These are phyloP conservation scores for Boletus reticulatus DNA, from an alignment of 768 basidiomycete species.

Conservation along the genomic window DNA sequence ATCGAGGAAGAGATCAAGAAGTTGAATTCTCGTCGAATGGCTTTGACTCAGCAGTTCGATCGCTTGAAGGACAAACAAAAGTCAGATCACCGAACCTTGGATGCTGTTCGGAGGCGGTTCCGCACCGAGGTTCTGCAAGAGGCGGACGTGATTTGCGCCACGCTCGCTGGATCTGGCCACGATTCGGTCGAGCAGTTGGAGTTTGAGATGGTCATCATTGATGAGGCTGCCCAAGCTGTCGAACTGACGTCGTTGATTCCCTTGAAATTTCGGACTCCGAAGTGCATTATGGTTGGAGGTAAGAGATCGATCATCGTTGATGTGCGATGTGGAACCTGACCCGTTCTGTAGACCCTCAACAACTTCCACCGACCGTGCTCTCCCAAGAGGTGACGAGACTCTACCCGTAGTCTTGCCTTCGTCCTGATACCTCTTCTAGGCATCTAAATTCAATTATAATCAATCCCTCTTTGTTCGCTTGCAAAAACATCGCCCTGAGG, in stretches of 20 bases:
- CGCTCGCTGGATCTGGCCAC: conserved; percentile 91
- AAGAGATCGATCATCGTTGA: conserved; percentile 1
- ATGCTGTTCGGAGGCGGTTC: conserved; percentile 73
- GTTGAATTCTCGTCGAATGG: conserved; percentile 63
- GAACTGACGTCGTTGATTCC: conserved; percentile 95
- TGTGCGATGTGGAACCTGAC: not conserved
- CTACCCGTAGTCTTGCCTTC: conserved; percentile 21
- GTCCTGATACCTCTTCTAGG: conserved; percentile 38
- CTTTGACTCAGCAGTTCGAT: conserved; percentile 69
- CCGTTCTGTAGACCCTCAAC: conserved; percentile 65
- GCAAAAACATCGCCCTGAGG: conserved; percentile 73
- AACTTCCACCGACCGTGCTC: conserved; percentile 92
- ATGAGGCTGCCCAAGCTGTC: conserved; percentile 96
- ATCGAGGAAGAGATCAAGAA: conserved; percentile 72
- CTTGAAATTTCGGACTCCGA: conserved; percentile 77
- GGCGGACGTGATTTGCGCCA: conserved; percentile 92
- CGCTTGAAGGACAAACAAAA: conserved; percentile 79
- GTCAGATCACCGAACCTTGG: conserved; percentile 76
- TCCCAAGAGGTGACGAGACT: conserved; percentile 50
- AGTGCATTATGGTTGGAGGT: conserved; percentile 95
- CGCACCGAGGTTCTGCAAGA: conserved; percentile 76
- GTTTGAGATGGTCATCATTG: conserved; percentile 95
- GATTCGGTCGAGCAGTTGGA: conserved; percentile 79
- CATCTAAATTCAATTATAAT: conserved; percentile 72
- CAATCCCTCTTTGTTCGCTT: conserved; percentile 93